Conservation (phyloP, 352 stramenopile species). For the Pythium rhizo-oryzae region DNA sequence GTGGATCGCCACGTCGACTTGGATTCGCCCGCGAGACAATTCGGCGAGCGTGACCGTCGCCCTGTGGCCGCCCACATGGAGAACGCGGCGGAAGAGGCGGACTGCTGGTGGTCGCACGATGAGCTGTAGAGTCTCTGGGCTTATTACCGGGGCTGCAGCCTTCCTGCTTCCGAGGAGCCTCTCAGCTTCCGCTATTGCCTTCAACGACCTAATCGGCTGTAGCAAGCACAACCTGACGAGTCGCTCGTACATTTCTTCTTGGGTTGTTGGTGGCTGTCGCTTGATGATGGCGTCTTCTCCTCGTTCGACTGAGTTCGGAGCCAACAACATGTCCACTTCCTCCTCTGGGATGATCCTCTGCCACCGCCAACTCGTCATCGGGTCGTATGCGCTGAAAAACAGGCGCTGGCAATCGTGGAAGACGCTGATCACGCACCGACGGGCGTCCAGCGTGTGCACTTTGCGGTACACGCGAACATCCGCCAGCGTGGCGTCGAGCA, state of each 20-base stretch:
- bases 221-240: constrained; percentile 62
- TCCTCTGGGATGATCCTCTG: constrained; percentile 53
- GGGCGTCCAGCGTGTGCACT: constrained; percentile 42
- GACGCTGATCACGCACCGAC: constrained; percentile 62
- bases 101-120: constrained; percentile 51
- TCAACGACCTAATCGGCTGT: constrained; percentile 24
- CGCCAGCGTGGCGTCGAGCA: constrained; percentile 62
- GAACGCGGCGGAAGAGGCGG: constrained; percentile 53
- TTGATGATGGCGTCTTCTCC: constrained; percentile 24
- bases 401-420: constrained; percentile 74
- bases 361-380: constrained; percentile 50
- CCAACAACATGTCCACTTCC: constrained; percentile 60
- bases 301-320: constrained; percentile 62
- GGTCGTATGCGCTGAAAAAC: constrained; percentile 74
- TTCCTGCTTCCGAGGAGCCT: background rate
- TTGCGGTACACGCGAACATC: constrained; percentile 71
- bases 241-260: constrained; percentile 63
- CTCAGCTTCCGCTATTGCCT: background rate
- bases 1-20: constrained; percentile 65
- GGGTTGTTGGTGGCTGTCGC: constrained; percentile 46
- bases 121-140: constrained; percentile 31
- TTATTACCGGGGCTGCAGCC: background rate
- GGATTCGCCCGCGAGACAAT: constrained; percentile 55
- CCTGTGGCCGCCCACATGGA: constrained; percentile 48
- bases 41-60: constrained; percentile 66